Evolutionary conservation across 2,329 filamentous ascomycete genomes (phyloP).

Genomic region (Beauveria medogensis): DNA sequence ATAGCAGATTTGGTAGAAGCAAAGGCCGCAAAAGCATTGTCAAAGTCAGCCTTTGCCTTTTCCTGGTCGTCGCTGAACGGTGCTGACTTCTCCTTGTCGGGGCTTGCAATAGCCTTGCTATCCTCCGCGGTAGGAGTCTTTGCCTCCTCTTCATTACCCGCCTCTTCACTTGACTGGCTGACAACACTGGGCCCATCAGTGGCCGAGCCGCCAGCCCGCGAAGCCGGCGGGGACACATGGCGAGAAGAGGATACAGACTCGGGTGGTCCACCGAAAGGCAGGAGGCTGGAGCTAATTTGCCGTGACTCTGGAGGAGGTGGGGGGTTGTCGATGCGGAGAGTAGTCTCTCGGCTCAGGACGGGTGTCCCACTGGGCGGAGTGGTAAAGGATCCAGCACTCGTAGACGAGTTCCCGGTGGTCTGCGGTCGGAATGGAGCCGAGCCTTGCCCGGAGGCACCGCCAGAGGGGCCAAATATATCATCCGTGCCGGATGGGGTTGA

Average conservation of each 20-base stretch:
- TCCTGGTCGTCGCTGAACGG: slow-evolving; percentile 48
- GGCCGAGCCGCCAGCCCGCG: slow-evolving; percentile 43
- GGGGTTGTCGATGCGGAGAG: slow-evolving; percentile 45
- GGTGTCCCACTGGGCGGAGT: slow-evolving; percentile 53
- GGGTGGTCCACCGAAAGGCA: slow-evolving; percentile 59
- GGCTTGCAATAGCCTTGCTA: slow-evolving; percentile 10
- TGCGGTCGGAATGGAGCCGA: slow-evolving; percentile 40
- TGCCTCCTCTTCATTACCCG: slow-evolving; percentile 12
- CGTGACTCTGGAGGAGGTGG: slow-evolving; percentile 61
- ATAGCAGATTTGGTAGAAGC: slow-evolving; percentile 42
- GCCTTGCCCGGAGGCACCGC: slow-evolving; percentile 31
- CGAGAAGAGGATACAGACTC: slow-evolving; percentile 71
- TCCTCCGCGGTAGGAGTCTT: not conserved
- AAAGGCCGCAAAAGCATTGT: slow-evolving; percentile 76
- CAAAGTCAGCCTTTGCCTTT: slow-evolving; percentile 72
- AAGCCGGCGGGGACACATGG: slow-evolving; percentile 64
- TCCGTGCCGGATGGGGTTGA: slow-evolving; percentile 48
- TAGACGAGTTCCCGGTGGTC: slow-evolving; percentile 47
- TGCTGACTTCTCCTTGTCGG: slow-evolving; percentile 13
- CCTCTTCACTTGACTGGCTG: slow-evolving; percentile 16
- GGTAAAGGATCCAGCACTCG: slow-evolving; percentile 42
- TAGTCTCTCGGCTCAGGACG: slow-evolving; percentile 54
- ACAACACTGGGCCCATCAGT: slow-evolving; percentile 13
- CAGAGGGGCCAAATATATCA: slow-evolving; percentile 68
- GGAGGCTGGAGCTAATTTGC: slow-evolving; percentile 68